Base-by-base conservation (phyloP, 2,329 filamentous ascomycete genomes). In the Penicillium olsonii region DNA sequence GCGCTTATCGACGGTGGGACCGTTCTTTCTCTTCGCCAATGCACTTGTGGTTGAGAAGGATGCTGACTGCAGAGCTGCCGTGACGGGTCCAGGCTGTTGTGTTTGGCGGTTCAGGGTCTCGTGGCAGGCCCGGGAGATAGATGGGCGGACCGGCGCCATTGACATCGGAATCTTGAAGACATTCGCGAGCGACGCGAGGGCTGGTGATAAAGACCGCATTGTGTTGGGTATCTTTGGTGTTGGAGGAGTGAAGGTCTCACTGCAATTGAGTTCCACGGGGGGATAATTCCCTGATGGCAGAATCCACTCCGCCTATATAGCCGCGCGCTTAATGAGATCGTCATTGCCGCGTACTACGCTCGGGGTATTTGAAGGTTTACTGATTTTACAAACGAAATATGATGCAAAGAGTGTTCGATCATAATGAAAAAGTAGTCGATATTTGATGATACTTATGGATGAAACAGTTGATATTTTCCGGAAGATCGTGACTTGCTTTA, bases 161-260 rank as follows among this genome's bases (percentile, higher is more conserved):
- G 69, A 69, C 34, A 72, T 55, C 5, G 73, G 70, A 29, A 76
- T 73, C 40, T 66, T 68, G 62, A 78, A 76, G 33, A 70, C 73
- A 40, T 68, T 72, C 54, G 74, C 73, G 48, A 78, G 66, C 4
- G 71, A 75, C 52, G 70, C 66, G 55, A 76, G 72, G 5, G 72
- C 59, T 5, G 71, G 72, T 37, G 67, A 74, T 56, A 67, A 63
- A 37, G 71, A 64, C 57, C 60, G 61, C 66, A 68, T 69, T 51
- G 52, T 61, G 56, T 42, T 51, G 50, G 42, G 26, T 53, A 34
- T 55, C 47, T 57, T 59, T 59, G 44, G 44, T 50, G 45, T 62
- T 55, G 38, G 53, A 41, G 34, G 47, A 35, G 37, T 47, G 57
- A 51, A 53, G 20, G 45, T 48, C 40, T 40, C 40, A 37, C 29